Evolutionary conservation across 371 early-diverging fungal genomes (phyloP), one percentile per base, ranked within the genome.

Genomic region (Syncephalastrum racemosum): DNA sequence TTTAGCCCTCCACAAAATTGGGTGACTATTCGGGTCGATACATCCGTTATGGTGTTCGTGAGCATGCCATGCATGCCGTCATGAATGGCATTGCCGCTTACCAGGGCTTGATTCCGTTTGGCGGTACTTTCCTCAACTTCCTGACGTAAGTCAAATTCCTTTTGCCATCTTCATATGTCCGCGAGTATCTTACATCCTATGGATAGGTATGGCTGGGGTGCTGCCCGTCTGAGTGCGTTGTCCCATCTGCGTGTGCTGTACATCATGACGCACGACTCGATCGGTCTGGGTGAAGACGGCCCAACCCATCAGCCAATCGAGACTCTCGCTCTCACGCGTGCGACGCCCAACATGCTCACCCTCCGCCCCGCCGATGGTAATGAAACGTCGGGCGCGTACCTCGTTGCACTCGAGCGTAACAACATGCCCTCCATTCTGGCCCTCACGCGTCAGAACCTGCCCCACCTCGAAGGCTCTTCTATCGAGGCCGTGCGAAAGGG

Each of bases 241-340:
- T 85, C 92, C 41, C 82, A 90, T 25, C 81, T 90, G 53, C 94
- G 92, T 44, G 91, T 92, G 41, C 65, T 98, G 50, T 97, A 95
- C 81, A 86, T 99, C 64, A 92, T 97, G 92, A 99, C 99, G 51
- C 99, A 99, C 83, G 99, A 99, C 82, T 98, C 98, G 13, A 97
- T 99, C 57, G 98, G 97, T 60, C 84, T 97, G 36, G 92, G 92
- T 63, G 99, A 99, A 76, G 99, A 99, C 75, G 99, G 99, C 13
- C 99, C 99, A 20, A 99, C 99, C 18, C 99, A 99, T 81, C 99
- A 99, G 79, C 99, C 99, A 7, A 92, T 99, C 50, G 99, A 99
- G 77, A 94, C 95, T 6, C 67, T 99, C 61, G 86, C 99, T 40
- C 75, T 87, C 59, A 78, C 95, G 18, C 90, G 99, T 50, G 97